phyloP scores from a whole-genome alignment of 129 eudicot species.

The Gnaphalium uliginosum region DNA sequence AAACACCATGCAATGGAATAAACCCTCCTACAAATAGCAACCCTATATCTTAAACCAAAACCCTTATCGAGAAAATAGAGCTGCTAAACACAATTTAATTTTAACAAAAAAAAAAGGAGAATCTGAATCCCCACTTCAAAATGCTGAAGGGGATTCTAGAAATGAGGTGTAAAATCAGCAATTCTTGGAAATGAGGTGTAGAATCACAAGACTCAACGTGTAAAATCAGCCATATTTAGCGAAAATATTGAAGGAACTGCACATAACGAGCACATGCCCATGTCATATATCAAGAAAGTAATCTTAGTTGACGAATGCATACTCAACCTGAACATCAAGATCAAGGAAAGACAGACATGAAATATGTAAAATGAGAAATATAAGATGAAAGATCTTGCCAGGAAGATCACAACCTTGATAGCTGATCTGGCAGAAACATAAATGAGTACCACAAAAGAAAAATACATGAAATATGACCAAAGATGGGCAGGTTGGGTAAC shows the following conservation, averaged over 20 bases:
- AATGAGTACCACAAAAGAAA: neutral
- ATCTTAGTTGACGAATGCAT: neutral
- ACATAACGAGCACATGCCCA: neutral
- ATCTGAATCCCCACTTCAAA: too few species aligned
- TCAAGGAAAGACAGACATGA: neutral
- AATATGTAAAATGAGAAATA: neutral
- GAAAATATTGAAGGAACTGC: neutral
- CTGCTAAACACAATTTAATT: neutral
- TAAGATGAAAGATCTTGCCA: neutral
- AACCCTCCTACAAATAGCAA: neutral
- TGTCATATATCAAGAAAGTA: neutral
- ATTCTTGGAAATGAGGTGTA: too few species aligned
- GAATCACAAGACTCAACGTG: neutral
- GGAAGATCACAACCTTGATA: neutral
- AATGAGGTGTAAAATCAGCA: too few species aligned
- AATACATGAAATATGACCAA: neutral
- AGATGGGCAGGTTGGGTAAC: neutral
- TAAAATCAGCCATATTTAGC: neutral
- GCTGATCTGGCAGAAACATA: neutral
- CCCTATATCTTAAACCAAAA: neutral
- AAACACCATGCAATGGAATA: too few species aligned
- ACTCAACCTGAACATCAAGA: constrained; percentile 4
- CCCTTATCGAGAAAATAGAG: neutral
- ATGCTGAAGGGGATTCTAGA: too few species aligned
- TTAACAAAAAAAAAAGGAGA: neutral